These are phyloP conservation scores for Carex pumila DNA, from an alignment of 176 grass and related monocot genomes.

Conservation along the genomic window DNA sequence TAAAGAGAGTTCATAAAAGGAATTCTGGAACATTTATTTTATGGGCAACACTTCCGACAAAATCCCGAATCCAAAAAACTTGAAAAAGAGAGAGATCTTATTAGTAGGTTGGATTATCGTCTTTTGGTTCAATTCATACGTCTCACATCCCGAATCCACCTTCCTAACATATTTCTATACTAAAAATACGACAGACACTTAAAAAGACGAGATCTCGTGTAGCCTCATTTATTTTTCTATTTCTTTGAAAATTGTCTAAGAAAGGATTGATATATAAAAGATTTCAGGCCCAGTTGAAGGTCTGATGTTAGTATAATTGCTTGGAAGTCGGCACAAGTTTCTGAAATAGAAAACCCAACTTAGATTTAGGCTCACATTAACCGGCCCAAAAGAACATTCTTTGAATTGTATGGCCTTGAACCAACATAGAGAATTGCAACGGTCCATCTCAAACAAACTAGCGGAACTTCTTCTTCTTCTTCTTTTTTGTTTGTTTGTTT, in stretches of 20 bases:
- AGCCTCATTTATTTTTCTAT: neutral
- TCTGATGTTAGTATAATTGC: neutral
- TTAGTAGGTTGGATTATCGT: neutral
- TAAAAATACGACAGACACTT: neutral
- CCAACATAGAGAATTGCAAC: neutral
- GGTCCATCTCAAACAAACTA: too few species aligned
- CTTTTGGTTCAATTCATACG: neutral
- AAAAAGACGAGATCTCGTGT: neutral
- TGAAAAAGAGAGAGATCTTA: neutral
- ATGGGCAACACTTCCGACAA: neutral
- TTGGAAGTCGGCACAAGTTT: neutral
- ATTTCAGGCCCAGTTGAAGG: neutral
- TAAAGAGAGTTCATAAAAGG: neutral
- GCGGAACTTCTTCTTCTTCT: too few species aligned
- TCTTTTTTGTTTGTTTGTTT: too few species aligned
- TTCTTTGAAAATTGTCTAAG: neutral
- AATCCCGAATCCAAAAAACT: too few species aligned
- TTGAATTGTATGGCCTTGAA: neutral
- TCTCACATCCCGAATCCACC: neutral
- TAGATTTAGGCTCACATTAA: neutral
- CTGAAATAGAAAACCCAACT: neutral
- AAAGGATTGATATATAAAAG: neutral
- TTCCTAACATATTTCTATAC: neutral
- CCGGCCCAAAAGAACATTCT: neutral
- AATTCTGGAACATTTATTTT: neutral